These are phyloP conservation scores for Diversispora eburnea DNA, from an alignment of 192 early-diverging fungal genomes.

Conservation along the genomic window DNA sequence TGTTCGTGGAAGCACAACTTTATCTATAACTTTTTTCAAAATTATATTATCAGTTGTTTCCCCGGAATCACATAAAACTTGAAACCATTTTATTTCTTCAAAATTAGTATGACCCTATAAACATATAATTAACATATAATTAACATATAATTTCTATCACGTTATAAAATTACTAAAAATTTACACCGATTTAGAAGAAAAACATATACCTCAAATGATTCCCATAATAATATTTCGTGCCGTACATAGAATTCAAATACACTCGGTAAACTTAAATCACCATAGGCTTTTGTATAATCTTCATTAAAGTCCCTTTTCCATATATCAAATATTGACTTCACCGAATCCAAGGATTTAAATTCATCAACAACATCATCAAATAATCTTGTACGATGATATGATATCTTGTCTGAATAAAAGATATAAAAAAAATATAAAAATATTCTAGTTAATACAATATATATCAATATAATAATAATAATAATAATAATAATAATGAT, in stretches of 20 bases:
- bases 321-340: conserved; percentile 47
- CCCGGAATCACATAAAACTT: neutral
- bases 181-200: no score
- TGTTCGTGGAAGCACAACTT: conserved; percentile 10
- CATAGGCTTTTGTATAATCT: conserved; percentile 57
- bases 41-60: conserved; percentile 8
- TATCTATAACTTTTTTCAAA: conserved; percentile 18
- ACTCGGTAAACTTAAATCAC: conserved; percentile 47
- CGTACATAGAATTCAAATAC: conserved; percentile 59
- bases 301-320: conserved; percentile 50
- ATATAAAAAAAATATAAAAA: neutral
- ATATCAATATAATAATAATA: no score
- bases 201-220: conserved; percentile 43
- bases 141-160: neutral
- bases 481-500: no score
- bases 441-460: no score
- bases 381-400: conserved; percentile 32
- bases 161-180: neutral
- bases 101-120: neutral
- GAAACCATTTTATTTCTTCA: conserved; percentile 17
- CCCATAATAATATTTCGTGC: conserved; percentile 49
- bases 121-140: neutral
- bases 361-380: conserved; percentile 49
- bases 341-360: conserved; percentile 40
- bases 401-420: conserved; percentile 32